Base-by-base conservation (phyloP, 1,284 basidiomycete genomes). In the Psilocybe mexicana region DNA sequence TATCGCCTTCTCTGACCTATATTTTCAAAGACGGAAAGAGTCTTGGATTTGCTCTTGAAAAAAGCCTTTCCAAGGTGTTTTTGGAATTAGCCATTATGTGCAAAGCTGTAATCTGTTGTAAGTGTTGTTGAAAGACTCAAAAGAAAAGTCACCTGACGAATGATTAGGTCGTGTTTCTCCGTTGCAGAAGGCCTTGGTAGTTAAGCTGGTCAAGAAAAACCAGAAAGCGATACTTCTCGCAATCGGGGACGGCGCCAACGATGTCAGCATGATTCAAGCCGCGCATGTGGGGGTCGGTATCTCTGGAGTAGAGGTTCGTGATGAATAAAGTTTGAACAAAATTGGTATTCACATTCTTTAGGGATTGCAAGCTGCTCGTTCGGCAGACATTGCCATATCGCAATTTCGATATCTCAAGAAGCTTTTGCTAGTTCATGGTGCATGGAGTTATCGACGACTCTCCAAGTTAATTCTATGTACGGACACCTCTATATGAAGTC, bases 391-490 rank as follows among this genome's bases (percentile, higher is more conserved):
- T 25, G 93, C 97, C 1, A 99, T 99, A 64, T 96, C 94, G 8
- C 97, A 99, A 71, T 99, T 99, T 81, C 83, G 96, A n/a, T 99
- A 83, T 75, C 78, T 99, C 62, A 95, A 95, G 74, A 99, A 99
- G 75, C 76, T 99, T 42, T 75, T 99, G 12, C 86, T 99, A 11
- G 97, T 99, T 2, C 97, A 99, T 71, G 97, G 97, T 3, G 90
- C 95, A 2, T 99, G 97, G 97, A 97, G 94, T 74, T 99, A 99
- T 73, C 90, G 94, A 61, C 84, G 97, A 24, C 72, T 99, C 61
- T 96, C 94, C 30, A 99, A 98, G 72, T 84, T 99, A 62, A 95
- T 99, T 69, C 79, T 99, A 14, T 96, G 93, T 94, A 67, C 18
- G 57, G 90, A 35, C 3, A 23, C 7, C 35, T 24, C 14, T 43